These are phyloP conservation scores for Periconia macrospinosa DNA, from an alignment of 2,329 filamentous ascomycete genomes.

Conservation along the genomic window DNA sequence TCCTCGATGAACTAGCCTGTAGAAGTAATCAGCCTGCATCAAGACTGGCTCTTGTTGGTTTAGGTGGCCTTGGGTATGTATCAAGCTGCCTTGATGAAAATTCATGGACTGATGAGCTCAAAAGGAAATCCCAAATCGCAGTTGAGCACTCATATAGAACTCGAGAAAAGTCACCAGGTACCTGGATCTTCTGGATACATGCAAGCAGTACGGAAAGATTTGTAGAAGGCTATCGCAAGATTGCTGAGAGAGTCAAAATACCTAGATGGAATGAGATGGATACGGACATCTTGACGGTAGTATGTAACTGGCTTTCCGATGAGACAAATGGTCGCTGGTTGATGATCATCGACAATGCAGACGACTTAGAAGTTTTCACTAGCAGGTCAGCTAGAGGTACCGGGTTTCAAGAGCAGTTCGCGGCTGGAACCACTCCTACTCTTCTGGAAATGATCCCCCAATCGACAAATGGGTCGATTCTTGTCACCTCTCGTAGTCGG, in stretches of 20 bases:
- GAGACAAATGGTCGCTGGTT: slow-evolving; percentile 18
- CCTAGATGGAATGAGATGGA: slow-evolving; percentile 10
- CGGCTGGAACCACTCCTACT: background rate
- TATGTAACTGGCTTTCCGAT: slow-evolving; percentile 16
- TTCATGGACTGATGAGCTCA: slow-evolving; percentile 1
- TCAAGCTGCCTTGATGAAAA: background rate
- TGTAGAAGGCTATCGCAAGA: slow-evolving; percentile 11
- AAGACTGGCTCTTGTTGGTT: slow-evolving; percentile 24
- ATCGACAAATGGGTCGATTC: slow-evolving; percentile 12
- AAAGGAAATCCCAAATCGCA: slow-evolving; percentile 22
- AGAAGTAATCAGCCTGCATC: slow-evolving; percentile 9
- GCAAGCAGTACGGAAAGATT: slow-evolving; percentile 13
- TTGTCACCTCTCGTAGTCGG: slow-evolving; percentile 14
- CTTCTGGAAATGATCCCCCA: slow-evolving; percentile 18
- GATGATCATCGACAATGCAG: slow-evolving; percentile 23
- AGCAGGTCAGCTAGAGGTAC: background rate
- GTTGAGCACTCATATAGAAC: slow-evolving; percentile 14
- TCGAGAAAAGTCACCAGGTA: slow-evolving; percentile 7
- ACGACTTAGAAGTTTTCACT: slow-evolving; percentile 13
- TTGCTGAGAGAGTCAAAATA: slow-evolving; percentile 13
- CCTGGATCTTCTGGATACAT: slow-evolving; percentile 20
- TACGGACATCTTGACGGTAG: slow-evolving; percentile 13
- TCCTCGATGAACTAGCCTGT: slow-evolving; percentile 7
- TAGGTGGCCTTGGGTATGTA: slow-evolving; percentile 25
- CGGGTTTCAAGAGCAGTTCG: background rate